Evolutionary conservation across 1,284 basidiomycete species (phyloP), one percentile per base, ranked within the genome.

Genomic region (Rhodotorula mucilaginosa): DNA sequence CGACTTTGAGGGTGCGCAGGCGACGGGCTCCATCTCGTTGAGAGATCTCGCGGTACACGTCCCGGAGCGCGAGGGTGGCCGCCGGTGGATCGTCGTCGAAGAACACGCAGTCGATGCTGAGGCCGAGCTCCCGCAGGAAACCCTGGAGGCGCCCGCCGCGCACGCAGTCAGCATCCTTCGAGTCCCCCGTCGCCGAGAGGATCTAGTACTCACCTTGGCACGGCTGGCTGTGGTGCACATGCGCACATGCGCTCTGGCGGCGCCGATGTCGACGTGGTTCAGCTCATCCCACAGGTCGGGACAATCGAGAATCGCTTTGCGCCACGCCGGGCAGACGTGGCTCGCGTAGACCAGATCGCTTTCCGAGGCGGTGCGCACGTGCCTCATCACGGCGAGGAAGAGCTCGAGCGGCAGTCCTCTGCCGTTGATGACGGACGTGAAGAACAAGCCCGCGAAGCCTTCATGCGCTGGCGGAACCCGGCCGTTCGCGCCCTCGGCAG

Each of bases 251-350:
- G 48, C 61, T 5, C 1, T 21, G 23, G 52, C n/a, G n/a, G 7
- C 8, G 18, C 49, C 63, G 10, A 34, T 39, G 52, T 63, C 47
- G 31, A 73, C 58, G 3, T 29, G 5, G 3, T 46, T 51, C 31
- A 73, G 61, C 7, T 57, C 44, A 15, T 1, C 34, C 72, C 72
- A 73, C 12, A 73, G 39, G 5, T 13, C n/a, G n/a, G 39, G 31
- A 48, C 63, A 64, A 1, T n/a, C 60, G 44, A 68, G 2, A 12
- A 70, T 64, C 18, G 61, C 68, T 21, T 56, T 62, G 26, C 72
- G 49, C 72, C 72, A 73, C 2, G 44, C 60, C 5, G 21, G 0
- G 39, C 68, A 67, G 23, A 73, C 72, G 21, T 73, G 72, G 16
- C 49, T 56, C 1, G 66, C 59, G 6, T 16, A n/a, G 5, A 73